Conservation (phyloP, 2,329 filamentous ascomycete species). For the Beauveria asiatica region DNA sequence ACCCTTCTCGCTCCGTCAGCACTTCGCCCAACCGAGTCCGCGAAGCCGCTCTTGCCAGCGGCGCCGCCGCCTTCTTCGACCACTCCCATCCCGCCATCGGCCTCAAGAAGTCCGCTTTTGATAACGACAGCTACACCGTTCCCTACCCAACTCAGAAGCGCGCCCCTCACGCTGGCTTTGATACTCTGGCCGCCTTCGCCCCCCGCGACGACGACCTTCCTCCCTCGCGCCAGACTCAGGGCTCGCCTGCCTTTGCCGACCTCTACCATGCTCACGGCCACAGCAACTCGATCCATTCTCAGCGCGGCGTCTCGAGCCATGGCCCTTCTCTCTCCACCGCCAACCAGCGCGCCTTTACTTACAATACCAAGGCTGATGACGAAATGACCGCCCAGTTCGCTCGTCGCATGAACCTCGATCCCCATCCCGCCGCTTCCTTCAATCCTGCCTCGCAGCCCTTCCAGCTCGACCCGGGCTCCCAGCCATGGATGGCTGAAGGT, state of each 20-base stretch:
- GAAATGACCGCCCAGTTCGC: conserved; percentile 28
- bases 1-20: conserved; percentile 34
- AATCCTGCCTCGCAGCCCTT: conserved; percentile 30
- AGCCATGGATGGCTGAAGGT: conserved; percentile 34
- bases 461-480: conserved; percentile 38
- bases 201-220: conserved; percentile 47
- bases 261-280: conserved; percentile 30
- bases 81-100: conserved; percentile 37
- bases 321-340: conserved; percentile 37
- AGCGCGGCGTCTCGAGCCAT: conserved; percentile 36
- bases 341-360: conserved; percentile 28
- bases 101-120: conserved; percentile 23
- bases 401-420: conserved; percentile 27
- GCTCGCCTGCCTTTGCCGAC: conserved; percentile 29
- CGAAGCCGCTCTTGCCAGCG: conserved; percentile 35
- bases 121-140: conserved; percentile 17
- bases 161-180: conserved; percentile 30
- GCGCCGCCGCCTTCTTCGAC: conserved; percentile 37
- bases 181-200: conserved; percentile 20
- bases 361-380: conserved; percentile 30
- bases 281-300: conserved; percentile 36
- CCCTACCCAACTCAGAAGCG: conserved; percentile 24
- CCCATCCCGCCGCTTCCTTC: conserved; percentile 18
- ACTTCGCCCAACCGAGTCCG: conserved; percentile 52
- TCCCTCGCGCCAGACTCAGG: conserved; percentile 45